Evolutionary conservation across 495 filamentous ascomycete genomes (phyloP).

Genomic region (Penicillium lividum): DNA sequence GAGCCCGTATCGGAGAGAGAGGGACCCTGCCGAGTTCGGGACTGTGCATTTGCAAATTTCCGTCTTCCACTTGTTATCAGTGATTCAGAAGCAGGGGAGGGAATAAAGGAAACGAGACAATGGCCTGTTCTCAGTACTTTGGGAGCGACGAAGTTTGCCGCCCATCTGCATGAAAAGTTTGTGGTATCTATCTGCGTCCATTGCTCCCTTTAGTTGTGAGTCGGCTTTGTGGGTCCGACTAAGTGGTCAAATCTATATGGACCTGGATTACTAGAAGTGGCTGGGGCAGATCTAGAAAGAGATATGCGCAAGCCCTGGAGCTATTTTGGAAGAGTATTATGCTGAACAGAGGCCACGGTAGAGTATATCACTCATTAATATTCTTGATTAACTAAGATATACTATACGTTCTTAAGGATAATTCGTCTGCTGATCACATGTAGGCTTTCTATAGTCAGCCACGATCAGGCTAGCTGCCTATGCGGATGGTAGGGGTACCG

Average conservation of each 20-base stretch:
- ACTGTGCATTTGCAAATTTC: neutral
- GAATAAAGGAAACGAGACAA: neutral
- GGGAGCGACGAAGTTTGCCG: neutral
- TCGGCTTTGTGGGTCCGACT: slow-evolving; percentile 63
- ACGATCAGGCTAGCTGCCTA: neutral
- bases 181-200: slow-evolving; percentile 52
- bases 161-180: neutral
- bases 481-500: neutral
- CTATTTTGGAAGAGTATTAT: neutral
- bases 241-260: slow-evolving; percentile 75
- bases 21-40: neutral
- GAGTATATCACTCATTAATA: no score
- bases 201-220: slow-evolving; percentile 48
- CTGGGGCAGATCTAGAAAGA: slow-evolving; percentile 56
- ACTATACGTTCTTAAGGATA: no score
- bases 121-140: neutral
- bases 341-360: neutral
- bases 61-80: neutral
- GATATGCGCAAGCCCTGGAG: slow-evolving; percentile 42
- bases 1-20: neutral
- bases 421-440: no score
- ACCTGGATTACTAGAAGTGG: slow-evolving; percentile 70
- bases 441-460: neutral
- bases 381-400: no score
- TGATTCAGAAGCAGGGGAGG: neutral